Conservation (phyloP, 73 alveolate species). For the Symbiodinium natans region DNA sequence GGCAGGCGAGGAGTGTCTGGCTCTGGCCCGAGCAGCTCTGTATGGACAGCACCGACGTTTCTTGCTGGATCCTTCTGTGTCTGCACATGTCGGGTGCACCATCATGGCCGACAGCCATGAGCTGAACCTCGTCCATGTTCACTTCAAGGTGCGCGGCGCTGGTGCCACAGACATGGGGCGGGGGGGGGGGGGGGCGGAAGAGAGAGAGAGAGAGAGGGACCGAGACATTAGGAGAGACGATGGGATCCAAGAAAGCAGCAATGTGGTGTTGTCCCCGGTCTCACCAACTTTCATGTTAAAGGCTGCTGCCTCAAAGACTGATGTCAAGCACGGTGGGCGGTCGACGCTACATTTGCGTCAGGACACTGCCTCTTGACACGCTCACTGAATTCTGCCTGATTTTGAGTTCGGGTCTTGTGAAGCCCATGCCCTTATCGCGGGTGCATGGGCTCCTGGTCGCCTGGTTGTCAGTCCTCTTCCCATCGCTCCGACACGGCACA, state of each 20-base stretch:
- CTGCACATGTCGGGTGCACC: constrained; percentile 10
- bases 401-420: no score
- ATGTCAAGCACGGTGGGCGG: not conserved
- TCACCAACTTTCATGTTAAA: no score
- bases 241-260: no score
- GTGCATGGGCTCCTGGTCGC: no score
- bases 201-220: not conserved
- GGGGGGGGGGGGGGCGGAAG: not conserved
- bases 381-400: no score
- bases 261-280: no score
- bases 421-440: no score
- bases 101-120: constrained; percentile 8
- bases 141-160: constrained; percentile 29
- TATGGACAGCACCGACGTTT: not conserved
- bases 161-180: no score
- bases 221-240: no score
- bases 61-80: not conserved
- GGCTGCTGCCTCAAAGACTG: not conserved
- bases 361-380: not conserved
- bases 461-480: no score
- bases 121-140: constrained; percentile 46
- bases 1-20: constrained; percentile 68
- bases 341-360: not conserved
- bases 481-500: no score
- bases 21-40: not conserved